Base-by-base conservation (phyloP, 2,329 filamentous ascomycete genomes). In the Hypoxylon sp. region DNA sequence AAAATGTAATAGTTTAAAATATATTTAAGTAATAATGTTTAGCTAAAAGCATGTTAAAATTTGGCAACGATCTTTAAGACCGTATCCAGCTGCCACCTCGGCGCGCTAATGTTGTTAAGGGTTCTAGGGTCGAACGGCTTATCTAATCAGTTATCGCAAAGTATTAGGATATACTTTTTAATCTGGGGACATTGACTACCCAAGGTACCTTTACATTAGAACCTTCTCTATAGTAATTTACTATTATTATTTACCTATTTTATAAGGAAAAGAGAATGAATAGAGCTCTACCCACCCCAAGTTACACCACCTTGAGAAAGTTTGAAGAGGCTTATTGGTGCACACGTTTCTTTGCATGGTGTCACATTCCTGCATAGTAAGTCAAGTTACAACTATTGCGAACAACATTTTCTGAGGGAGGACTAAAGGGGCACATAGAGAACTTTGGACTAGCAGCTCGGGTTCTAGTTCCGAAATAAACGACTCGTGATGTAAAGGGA, bases 41-140 rank as follows among this genome's bases (percentile, higher is more conserved):
- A n/a, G n/a, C n/a, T n/a, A n/a, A n/a, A n/a, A n/a, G n/a, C n/a
- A n/a, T n/a, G n/a, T n/a, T n/a, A n/a, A n/a, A n/a, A n/a, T n/a
- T n/a, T n/a, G n/a, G n/a, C n/a, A n/a, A n/a, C n/a, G n/a, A n/a
- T n/a, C n/a, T n/a, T n/a, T n/a, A n/a, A n/a, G n/a, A n/a, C n/a
- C n/a, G n/a, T n/a, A n/a, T n/a, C n/a, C n/a, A n/a, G n/a, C n/a
- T n/a, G n/a, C n/a, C n/a, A n/a, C n/a, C n/a, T n/a, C n/a, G n/a
- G n/a, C n/a, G n/a, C n/a, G n/a, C n/a, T n/a, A n/a, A n/a, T n/a
- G n/a, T n/a, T 62, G 62, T 31, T 46, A 19, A 63, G 63, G 64
- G 64, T 54, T 55, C 59, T 53, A 47, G 42, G 60, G 44, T 58
- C 35, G 46, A 67, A 67, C 59, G 22, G 39, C 62, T 69, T 69